Conservation (phyloP, 179 eudicot genomes). For the Vitellaria paradoxa region DNA sequence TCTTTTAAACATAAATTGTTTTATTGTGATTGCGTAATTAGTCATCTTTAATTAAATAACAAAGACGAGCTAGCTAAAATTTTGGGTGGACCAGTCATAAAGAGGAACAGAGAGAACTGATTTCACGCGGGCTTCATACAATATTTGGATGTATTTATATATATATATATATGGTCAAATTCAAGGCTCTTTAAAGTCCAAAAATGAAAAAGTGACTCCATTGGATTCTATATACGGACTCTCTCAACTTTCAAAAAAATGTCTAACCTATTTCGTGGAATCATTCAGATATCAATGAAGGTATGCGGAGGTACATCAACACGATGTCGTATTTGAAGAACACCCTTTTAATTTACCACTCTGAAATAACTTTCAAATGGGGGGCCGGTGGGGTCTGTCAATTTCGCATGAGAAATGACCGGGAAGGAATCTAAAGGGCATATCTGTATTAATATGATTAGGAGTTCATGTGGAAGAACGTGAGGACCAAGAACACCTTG, state of each 20-base stretch:
- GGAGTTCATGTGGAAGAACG: conserved; percentile 15
- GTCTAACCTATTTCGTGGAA: not conserved
- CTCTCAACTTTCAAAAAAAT: not conserved
- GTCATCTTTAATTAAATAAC: not conserved
- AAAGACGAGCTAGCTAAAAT: not conserved
- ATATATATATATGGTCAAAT: not conserved
- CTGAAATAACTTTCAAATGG: not conserved
- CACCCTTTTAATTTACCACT: not conserved
- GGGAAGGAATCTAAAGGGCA: not conserved
- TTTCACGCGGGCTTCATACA: too few species aligned
- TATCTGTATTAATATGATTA: not conserved
- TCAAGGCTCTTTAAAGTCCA: not conserved
- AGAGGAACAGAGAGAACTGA: too few species aligned
- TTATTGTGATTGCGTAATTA: too few species aligned
- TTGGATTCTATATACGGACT: not conserved
- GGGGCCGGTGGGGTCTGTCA: not conserved
- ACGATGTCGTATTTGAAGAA: not conserved
- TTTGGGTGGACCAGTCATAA: not conserved
- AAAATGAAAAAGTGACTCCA: not conserved
- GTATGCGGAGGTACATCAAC: not conserved
- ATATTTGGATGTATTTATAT: too few species aligned
- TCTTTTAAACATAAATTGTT: too few species aligned
- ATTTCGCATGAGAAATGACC: not conserved
- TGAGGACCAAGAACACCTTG: conserved; percentile 11
- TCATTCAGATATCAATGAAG: not conserved